Evolutionary conservation across 1,284 basidiomycete genomes (phyloP), one percentile per base, ranked within the genome.

Genomic region (Athelia psychrophila): DNA sequence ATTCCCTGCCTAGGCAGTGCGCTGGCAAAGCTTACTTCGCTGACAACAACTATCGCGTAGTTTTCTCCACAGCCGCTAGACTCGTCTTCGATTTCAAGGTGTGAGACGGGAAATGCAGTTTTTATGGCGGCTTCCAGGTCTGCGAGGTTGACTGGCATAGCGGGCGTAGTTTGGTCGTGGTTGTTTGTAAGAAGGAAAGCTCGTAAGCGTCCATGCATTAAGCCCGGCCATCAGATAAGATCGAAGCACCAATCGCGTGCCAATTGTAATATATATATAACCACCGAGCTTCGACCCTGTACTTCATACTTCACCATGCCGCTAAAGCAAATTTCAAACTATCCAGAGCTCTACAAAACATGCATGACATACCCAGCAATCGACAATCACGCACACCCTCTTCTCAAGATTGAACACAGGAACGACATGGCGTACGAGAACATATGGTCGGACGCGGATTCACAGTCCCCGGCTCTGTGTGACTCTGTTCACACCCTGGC

Each of bases 21-120:
- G 15, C 18, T 48, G 38, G 12, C 25, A 15, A 27, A 20, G 67
- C 76, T 40, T 54, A 86, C 88, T 61, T 86, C 80, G 72, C 87
- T 90, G 56, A 92, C 89, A 32, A 92, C 76, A 23, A 88, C 63
- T 33, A 92, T 78, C 0, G 79, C 70, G 60, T 90, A 92, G 62
- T 76, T 91, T 58, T 88, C 82, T 2, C 89, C 89, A 57, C 89
- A 92, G 4, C 89, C 89, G 57, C 74, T 87, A 1, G 88, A 91
- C 58, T 81, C 77, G 63, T 91, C 89, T 56, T 83, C 73, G 47
- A 91, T 84, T 61, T 89, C 78, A 18, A 91, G 75, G 59, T 88
- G 83, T 2, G 72, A 64, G 38, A 89, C 78, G 2, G 80, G 76
- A 53, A 90, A 76, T 0, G 78, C 77, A 30, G 71, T 68, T 51